Evolutionary conservation across 2,329 filamentous ascomycete species (phyloP).

Genomic region (Diaporthe humulicola): DNA sequence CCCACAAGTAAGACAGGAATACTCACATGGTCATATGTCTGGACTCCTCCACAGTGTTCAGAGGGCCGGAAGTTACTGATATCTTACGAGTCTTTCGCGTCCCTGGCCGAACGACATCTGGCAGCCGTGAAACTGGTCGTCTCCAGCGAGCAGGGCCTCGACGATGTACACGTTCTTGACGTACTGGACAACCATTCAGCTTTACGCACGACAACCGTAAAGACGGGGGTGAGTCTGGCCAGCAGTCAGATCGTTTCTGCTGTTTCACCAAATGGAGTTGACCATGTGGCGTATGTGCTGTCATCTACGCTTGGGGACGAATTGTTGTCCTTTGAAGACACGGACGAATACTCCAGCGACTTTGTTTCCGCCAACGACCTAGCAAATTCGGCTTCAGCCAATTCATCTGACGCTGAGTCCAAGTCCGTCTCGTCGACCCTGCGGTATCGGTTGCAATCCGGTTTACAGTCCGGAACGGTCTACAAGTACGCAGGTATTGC

Average conservation of each 20-base stretch:
- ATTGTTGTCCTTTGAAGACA: not conserved
- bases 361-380: slow-evolving; percentile 5
- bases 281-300: slow-evolving; percentile 28
- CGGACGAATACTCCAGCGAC: slow-evolving; percentile 28
- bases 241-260: slow-evolving; percentile 10
- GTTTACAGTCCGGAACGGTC: slow-evolving; percentile 29
- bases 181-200: slow-evolving; percentile 33
- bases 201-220: slow-evolving; percentile 32
- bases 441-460: slow-evolving; percentile 27
- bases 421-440: not conserved
- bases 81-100: slow-evolving; percentile 35
- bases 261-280: slow-evolving; percentile 32
- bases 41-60: slow-evolving; percentile 31
- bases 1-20: slow-evolving; percentile 34
- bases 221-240: not conserved
- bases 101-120: slow-evolving; percentile 26
- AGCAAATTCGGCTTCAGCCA: not conserved
- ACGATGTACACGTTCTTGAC: slow-evolving; percentile 34
- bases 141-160: slow-evolving; percentile 34
- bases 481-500: slow-evolving; percentile 37
- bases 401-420: not conserved
- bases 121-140: slow-evolving; percentile 36
- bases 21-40: slow-evolving; percentile 38
- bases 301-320: slow-evolving; percentile 23
- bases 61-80: slow-evolving; percentile 3